phyloP scores from a whole-genome alignment of 2,329 filamentous ascomycete genomes.

The Exophiala xenobiotica region DNA sequence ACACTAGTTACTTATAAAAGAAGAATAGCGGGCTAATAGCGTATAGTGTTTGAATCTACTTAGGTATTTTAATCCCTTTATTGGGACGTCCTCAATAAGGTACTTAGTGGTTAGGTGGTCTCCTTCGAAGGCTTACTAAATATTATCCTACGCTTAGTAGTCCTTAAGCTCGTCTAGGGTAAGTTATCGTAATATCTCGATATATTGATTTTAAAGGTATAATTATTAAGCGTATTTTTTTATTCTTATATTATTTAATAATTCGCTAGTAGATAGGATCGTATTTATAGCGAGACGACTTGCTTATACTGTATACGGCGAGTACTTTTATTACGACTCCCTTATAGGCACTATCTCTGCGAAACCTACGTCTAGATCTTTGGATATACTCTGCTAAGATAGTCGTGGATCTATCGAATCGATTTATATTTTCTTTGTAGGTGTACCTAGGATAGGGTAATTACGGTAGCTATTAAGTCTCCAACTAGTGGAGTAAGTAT shows the following conservation, averaged over 20 bases:
- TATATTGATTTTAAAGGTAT: neutral
- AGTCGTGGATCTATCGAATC: constrained; percentile 26
- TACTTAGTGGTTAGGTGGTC: constrained; percentile 1
- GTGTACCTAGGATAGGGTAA: constrained; percentile 12
- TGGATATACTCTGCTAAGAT: constrained; percentile 17
- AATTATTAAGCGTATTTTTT: neutral
- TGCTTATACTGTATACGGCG: constrained; percentile 35
- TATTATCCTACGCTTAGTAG: neutral
- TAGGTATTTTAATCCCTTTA: constrained; percentile 5
- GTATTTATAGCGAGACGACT: constrained; percentile 7
- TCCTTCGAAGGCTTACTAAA: constrained; percentile 1
- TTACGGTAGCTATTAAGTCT: constrained; percentile 34
- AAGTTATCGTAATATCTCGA: constrained; percentile 2
- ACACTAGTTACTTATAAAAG: neutral
- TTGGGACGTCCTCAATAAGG: neutral
- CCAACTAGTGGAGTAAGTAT: constrained; percentile 36
- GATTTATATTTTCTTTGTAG: constrained; percentile 33
- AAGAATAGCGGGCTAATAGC: neutral
- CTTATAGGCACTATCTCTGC: constrained; percentile 38
- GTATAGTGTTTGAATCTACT: constrained; percentile 6
- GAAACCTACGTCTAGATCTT: constrained; percentile 36
- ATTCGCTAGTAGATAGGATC: neutral
- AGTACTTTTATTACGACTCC: constrained; percentile 34
- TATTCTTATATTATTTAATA: neutral
- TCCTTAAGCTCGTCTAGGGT: constrained; percentile 1